Conservation (phyloP, 2,329 filamentous ascomycete genomes). For the Gliomastix tumulicola region DNA sequence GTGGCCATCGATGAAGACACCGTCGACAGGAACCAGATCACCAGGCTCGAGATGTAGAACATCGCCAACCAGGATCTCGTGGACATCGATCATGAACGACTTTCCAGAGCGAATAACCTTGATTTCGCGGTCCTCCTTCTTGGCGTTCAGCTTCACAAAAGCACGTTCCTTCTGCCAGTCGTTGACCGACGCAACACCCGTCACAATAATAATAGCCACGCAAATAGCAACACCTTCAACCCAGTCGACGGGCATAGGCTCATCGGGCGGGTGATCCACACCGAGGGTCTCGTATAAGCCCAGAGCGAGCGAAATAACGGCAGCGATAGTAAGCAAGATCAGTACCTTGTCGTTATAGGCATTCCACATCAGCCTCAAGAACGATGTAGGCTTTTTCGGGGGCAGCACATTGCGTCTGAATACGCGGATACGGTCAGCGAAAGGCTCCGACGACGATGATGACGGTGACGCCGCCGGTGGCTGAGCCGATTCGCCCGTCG, state of each 20-base stretch:
- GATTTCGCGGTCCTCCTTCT: constrained; percentile 58
- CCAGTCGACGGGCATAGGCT: constrained; percentile 48
- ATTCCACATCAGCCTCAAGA: constrained; percentile 57
- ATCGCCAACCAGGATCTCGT: constrained; percentile 63
- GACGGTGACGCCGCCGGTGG: background rate
- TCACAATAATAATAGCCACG: constrained; percentile 58
- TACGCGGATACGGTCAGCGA: constrained; percentile 46
- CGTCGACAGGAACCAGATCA: constrained; percentile 64
- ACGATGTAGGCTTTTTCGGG: constrained; percentile 53
- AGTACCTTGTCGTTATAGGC: constrained; percentile 65
- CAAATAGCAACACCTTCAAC: constrained; percentile 63
- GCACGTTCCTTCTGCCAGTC: constrained; percentile 64
- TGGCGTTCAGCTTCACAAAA: constrained; percentile 53
- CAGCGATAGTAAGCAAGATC: constrained; percentile 58
- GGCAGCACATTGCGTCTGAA: constrained; percentile 56
- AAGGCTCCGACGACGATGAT: constrained; percentile 8
- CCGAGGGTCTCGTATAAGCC: constrained; percentile 62
- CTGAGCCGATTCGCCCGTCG: background rate
- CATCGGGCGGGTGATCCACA: constrained; percentile 30
- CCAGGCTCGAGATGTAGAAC: constrained; percentile 63
- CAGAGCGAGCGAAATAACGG: constrained; percentile 57
- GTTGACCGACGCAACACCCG: constrained; percentile 54
- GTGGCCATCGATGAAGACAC: constrained; percentile 54
- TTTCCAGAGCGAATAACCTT: constrained; percentile 63
- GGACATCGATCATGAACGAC: constrained; percentile 54